Base-by-base conservation (phyloP, 768 basidiomycete species). In the Boletus reticulatus region DNA sequence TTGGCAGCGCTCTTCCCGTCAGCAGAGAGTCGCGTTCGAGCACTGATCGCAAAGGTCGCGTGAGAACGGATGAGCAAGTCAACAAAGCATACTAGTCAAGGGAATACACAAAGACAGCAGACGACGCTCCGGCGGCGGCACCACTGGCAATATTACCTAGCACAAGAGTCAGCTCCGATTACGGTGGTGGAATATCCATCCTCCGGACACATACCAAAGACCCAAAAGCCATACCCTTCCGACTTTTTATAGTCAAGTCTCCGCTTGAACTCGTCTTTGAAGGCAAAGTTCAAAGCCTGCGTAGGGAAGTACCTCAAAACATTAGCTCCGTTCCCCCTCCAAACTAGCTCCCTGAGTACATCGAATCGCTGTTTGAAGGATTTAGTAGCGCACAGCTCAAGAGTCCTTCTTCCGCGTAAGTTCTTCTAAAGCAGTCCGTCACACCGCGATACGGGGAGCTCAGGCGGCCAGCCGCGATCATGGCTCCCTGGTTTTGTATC, bases 221-320 rank as follows among this genome's bases (percentile, higher is more conserved):
- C 69, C 73, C 76, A 78, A 20, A 69, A 57, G 4, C 59, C 61
- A 56, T 72, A 78, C 11, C 73, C 70, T 17, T 76, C 74, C 13
- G 68, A 61, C 44, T 70, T 73, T 58, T 72, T 72, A 50, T 67
- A 72, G 0, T 67, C 70, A n/a, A 78, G 66, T 52, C 66, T 64
- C 43, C 65, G 57, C 62, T 78, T 78, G 62, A 71, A 77, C 19
- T 60, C 65, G 58, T 78, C 78, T 66, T 77, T 76, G 74, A 77
- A 77, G n/a, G 77, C 77, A 53, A 78, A 78, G 65, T 78, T 78
- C 47, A 78, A 62, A 0, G 76, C 76, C 57, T 78, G 76, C 0
- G 78, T 78, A 14, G 76, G 78, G 64, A 78, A 78, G 69, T 78
- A 78, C 48, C 76, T 72, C 50, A 77, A 58, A 32, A 78, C 66